Conservation (phyloP, 805 yeast genomes). For the Kuraishia borneana region DNA sequence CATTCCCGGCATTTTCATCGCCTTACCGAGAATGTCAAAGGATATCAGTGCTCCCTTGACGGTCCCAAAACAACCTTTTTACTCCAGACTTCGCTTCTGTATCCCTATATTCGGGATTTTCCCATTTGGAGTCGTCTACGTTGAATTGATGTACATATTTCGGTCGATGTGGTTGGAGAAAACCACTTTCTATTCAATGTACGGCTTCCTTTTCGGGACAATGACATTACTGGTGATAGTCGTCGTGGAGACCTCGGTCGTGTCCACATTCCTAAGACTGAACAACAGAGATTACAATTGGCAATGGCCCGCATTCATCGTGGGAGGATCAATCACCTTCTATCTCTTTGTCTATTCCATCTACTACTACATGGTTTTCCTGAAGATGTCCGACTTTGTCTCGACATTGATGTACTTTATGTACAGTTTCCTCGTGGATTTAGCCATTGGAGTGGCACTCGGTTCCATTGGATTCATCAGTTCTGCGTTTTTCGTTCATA, state of each 20-base stretch:
- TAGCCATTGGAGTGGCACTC: constrained; percentile 54
- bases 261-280: constrained; percentile 55
- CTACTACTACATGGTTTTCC: constrained; percentile 47
- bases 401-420: constrained; percentile 59
- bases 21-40: not conserved
- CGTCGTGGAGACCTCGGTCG: constrained; percentile 60
- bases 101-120: constrained; percentile 51
- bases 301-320: constrained; percentile 76
- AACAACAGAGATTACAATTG: constrained; percentile 44
- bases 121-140: constrained; percentile 75
- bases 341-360: constrained; percentile 59
- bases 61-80: constrained; percentile 25
- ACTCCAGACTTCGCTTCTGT: constrained; percentile 19
- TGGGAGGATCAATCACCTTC: constrained; percentile 63
- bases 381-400: constrained; percentile 56
- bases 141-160: constrained; percentile 62
- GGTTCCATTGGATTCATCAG: constrained; percentile 69
- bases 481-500: constrained; percentile 53
- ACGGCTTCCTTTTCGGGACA: constrained; percentile 64
- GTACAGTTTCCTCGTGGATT: constrained; percentile 56
- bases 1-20: constrained; percentile 2
- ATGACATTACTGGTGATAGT: constrained; percentile 47
- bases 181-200: constrained; percentile 68
- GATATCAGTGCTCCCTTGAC: constrained; percentile 5
- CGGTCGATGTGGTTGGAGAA: constrained; percentile 74